phyloP scores from a whole-genome alignment of 345 rosid species.

The Salix viminalis region DNA sequence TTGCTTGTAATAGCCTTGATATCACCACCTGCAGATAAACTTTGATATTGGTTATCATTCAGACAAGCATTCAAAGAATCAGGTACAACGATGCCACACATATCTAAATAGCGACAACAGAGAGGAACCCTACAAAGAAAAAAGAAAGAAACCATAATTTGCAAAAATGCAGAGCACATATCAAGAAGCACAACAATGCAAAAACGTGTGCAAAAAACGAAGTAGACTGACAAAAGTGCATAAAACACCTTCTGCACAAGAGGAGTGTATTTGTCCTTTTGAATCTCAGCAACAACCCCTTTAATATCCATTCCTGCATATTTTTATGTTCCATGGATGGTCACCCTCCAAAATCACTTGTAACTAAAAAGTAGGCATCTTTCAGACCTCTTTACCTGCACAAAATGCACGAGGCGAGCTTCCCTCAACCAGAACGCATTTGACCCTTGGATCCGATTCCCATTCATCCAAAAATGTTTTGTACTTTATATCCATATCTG shows the following conservation, averaged over 20 bases:
- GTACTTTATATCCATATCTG: conserved; percentile 80
- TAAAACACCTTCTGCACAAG: conserved; percentile 69
- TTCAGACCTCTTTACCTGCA: conserved; percentile 46
- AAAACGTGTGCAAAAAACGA: conserved; percentile 1
- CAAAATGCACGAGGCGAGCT: conserved; percentile 80
- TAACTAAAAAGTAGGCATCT: not conserved
- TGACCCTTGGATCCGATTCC: conserved; percentile 73
- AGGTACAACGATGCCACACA: not conserved
- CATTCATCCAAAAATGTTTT: conserved; percentile 75
- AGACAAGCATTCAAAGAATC: not conserved
- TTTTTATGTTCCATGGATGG: conserved; percentile 20
- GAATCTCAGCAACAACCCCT: conserved; percentile 80
- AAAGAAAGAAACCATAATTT: not conserved
- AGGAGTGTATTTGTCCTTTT: conserved; percentile 61
- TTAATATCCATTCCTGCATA: conserved; percentile 90
- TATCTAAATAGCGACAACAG: not conserved
- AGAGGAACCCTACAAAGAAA: no score
- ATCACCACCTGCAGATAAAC: conserved; percentile 88
- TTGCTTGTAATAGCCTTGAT: conserved; percentile 70
- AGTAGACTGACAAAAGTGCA: conserved; percentile 18
- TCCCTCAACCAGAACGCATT: conserved; percentile 75
- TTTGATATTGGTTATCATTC: conserved; percentile 37
- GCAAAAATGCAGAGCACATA: not conserved
- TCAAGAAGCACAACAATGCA: not conserved
- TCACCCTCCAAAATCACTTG: conserved; percentile 34